Conservation (phyloP, 805 yeast genomes). For the Ogataea pini region DNA sequence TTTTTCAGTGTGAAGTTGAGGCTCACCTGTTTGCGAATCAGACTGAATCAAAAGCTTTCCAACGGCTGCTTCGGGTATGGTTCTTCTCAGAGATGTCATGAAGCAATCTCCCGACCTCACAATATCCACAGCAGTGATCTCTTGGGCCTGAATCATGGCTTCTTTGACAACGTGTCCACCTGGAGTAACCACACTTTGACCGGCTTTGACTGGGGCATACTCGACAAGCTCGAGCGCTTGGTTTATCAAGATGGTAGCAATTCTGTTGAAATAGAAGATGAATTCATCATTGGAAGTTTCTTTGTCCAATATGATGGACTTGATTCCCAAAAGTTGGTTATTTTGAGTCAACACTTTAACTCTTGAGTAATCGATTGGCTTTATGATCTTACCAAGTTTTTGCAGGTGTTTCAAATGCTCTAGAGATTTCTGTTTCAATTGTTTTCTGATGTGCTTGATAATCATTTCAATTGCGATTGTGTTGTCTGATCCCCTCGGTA, state of each 20-base stretch:
- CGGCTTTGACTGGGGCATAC: slow-evolving; percentile 31
- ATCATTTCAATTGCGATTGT: slow-evolving; percentile 75
- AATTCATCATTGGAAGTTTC: slow-evolving; percentile 69
- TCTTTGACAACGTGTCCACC: slow-evolving; percentile 31
- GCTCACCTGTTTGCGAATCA: slow-evolving; percentile 89
- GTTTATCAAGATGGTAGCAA: slow-evolving; percentile 71
- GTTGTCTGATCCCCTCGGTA: slow-evolving; percentile 91
- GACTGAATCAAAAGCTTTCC: slow-evolving; percentile 89
- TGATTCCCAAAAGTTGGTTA: slow-evolving; percentile 71
- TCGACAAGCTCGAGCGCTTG: slow-evolving; percentile 63
- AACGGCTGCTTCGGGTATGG: slow-evolving; percentile 73
- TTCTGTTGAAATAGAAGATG: slow-evolving; percentile 80
- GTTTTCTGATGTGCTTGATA: slow-evolving; percentile 76
- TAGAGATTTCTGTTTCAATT: slow-evolving; percentile 61
- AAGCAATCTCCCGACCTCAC: slow-evolving; percentile 94
- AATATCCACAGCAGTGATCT: slow-evolving; percentile 71
- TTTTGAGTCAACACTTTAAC: slow-evolving; percentile 46
- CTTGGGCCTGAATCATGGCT: slow-evolving; percentile 40
- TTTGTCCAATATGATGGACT: slow-evolving; percentile 64
- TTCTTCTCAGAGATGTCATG: slow-evolving; percentile 71
- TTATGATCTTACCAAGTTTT: slow-evolving; percentile 48
- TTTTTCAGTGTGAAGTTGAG: slow-evolving; percentile 81
- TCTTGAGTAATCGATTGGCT: slow-evolving; percentile 34
- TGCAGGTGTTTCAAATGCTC: slow-evolving; percentile 67
- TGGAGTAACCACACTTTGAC: slow-evolving; percentile 42